Evolutionary conservation across 1,284 basidiomycete genomes (phyloP), one percentile per base, ranked within the genome.

Genomic region (Cystobasidium sp.): DNA sequence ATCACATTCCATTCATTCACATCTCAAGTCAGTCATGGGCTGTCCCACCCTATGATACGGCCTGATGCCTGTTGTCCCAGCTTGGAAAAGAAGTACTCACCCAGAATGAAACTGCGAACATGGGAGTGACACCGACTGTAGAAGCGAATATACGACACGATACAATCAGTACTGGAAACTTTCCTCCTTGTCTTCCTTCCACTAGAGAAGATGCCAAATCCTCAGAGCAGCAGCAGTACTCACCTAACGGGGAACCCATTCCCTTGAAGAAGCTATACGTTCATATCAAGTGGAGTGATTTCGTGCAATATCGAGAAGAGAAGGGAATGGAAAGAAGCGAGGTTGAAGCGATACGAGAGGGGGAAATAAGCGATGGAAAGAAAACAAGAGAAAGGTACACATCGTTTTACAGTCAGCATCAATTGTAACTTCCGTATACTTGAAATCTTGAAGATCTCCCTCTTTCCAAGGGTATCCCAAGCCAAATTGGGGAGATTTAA

Each of bases 101-200:
- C 94, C 95, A 98, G 86, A 99, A 99, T 3, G 94, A 97, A 58
- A 99, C 86, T 14, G 97, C 97, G 81, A 99, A 99, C 82, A 99
- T 99, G 62, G 97, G 97, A 1, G 97, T 98, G 43, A 99, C 94
- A 68, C 97, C 97, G 47, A 97, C 85, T 65, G 31, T 37, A 51
- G 37, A 46, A 46, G 16, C 10, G 39, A 20, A 20, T 16, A 20
- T 16, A 24, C 12, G 31, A 12, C 1, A 56, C 12, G 14, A 24
- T 56, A 18, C 12, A 56, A 37, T 56, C 53, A 18, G 53, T 12
- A 20, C 14, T 20, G 53, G 12, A 56, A 31, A 14, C 53, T 24
- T 14, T 49, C 14, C 6, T 49, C 12, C n/a, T 12, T 47, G 18
- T 47, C 18, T 8, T 47, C 18, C 31, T 31, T 31, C 31, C 31